Conservation (phyloP, 2,329 filamentous ascomycete species). For the Diplodia scrobiculata region DNA sequence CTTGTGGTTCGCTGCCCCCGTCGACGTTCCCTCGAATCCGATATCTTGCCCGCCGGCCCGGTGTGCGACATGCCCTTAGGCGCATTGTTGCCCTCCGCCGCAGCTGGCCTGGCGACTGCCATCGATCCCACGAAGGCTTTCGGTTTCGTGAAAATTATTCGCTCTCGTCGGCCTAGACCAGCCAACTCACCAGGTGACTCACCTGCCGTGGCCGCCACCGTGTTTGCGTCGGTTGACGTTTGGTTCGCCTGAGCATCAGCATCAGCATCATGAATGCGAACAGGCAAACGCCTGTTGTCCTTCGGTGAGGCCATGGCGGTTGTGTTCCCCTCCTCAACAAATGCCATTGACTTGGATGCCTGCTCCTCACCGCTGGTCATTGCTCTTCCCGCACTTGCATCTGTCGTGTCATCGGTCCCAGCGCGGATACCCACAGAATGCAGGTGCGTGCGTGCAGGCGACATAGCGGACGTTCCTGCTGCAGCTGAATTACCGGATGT, state of each 20-base stretch:
- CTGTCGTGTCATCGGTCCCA: conserved; percentile 4
- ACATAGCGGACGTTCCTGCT: not conserved
- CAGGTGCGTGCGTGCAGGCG: conserved; percentile 21
- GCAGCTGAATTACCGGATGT: conserved; percentile 12
- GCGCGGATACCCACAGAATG: conserved; percentile 18
- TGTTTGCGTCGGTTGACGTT: conserved; percentile 19
- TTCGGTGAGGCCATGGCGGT: not conserved
- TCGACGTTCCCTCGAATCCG: conserved; percentile 19
- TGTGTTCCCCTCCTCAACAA: conserved; percentile 19
- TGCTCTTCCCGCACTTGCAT: conserved; percentile 20
- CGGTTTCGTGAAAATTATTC: conserved; percentile 22
- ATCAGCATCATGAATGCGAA: conserved; percentile 20
- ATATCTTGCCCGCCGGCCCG: conserved; percentile 13
- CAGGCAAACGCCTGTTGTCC: conserved; percentile 16
- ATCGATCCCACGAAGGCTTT: conserved; percentile 6
- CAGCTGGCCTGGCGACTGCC: conserved; percentile 4
- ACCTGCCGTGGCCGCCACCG: conserved; percentile 26
- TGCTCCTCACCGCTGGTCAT: conserved; percentile 13
- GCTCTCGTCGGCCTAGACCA: conserved; percentile 15
- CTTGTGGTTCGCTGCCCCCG: not conserved
- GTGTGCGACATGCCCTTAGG: conserved; percentile 21
- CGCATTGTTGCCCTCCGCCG: conserved; percentile 10
- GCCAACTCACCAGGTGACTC: conserved; percentile 23
- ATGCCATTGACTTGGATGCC: conserved; percentile 16
- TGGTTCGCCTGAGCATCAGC: conserved; percentile 23